A percentile compares a stretch with the other conserved stretches of the same genome.
Conservation (phyloP, 2,329 filamentous ascomycete species). For the Zymoseptoria pseudotritici region DNA sequence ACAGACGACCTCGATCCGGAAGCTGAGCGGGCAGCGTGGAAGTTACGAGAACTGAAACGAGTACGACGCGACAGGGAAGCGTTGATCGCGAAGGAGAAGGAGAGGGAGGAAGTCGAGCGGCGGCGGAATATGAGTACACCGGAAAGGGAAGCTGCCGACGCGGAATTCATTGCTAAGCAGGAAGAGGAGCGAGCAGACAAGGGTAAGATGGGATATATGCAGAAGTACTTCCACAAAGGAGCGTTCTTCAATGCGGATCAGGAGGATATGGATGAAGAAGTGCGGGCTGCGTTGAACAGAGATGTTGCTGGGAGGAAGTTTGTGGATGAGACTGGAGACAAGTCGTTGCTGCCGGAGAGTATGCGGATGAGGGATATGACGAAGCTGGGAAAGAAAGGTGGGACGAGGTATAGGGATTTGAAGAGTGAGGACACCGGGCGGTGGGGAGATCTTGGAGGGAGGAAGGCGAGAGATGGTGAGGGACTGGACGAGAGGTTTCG, state of each 20-base stretch:
- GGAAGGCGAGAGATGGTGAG: constrained; percentile 40
- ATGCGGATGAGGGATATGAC: constrained; percentile 92
- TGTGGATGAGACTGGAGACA: constrained; percentile 73
- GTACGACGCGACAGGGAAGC: constrained; percentile 79
- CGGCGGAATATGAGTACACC: constrained; percentile 78
- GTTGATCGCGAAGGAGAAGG: constrained; percentile 68
- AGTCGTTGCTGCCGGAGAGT: constrained; percentile 78
- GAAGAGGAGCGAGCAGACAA: constrained; percentile 65
- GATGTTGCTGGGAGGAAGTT: constrained; percentile 82
- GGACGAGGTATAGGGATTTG: constrained; percentile 83
- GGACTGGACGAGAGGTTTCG: constrained; percentile 60
- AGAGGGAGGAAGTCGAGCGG: constrained; percentile 82
- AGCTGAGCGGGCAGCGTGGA: constrained; percentile 88
- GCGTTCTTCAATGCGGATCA: constrained; percentile 83
- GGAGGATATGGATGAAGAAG: constrained; percentile 46
- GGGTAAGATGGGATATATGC: constrained; percentile 82
- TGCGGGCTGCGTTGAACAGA: constrained; percentile 67
- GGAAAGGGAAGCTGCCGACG: constrained; percentile 79
- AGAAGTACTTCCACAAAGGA: constrained; percentile 94
- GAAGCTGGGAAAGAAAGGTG: constrained; percentile 84
- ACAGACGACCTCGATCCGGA: constrained; percentile 79
- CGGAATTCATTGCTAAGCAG: constrained; percentile 67
- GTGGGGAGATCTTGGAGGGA: constrained; percentile 60
- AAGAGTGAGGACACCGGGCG: constrained; percentile 82
- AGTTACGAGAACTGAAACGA: constrained; percentile 80